Conservation (phyloP, 352 stramenopile genomes). For the Blastocystis sp. region DNA sequence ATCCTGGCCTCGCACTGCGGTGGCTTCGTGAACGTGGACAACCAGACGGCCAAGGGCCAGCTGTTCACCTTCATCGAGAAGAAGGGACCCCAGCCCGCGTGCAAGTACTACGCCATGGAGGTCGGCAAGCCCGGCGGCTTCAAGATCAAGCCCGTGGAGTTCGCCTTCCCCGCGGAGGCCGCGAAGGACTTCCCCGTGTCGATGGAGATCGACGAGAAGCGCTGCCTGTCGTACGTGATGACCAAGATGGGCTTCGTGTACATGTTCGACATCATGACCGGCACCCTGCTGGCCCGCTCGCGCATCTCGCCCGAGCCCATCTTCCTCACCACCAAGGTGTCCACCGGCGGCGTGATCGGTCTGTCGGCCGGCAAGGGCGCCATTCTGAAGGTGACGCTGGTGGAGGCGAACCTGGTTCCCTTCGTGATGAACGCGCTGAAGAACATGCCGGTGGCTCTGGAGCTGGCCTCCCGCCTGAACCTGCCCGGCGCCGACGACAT, state of each 20-base stretch:
- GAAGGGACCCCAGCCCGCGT: conserved; percentile 73
- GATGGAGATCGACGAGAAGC: conserved; percentile 85
- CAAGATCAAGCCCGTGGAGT: conserved; percentile 84
- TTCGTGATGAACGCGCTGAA: conserved; percentile 96
- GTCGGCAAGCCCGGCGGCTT: conserved; percentile 92
- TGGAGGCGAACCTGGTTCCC: conserved; percentile 92
- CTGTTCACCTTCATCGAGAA: conserved; percentile 86
- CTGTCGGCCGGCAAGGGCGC: conserved; percentile 92
- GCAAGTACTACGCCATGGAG: conserved; percentile 90
- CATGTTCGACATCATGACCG: conserved; percentile 96
- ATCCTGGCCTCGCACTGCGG: conserved; percentile 92
- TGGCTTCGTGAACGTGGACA: conserved; percentile 88
- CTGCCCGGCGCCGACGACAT: conserved; percentile 94
- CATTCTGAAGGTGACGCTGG: conserved; percentile 92
- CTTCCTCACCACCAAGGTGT: conserved; percentile 84
- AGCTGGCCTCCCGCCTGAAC: conserved; percentile 89
- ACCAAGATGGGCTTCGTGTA: conserved; percentile 99
- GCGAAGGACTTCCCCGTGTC: conserved; percentile 95
- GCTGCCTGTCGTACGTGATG: conserved; percentile 96
- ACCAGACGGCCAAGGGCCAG: conserved; percentile 76
- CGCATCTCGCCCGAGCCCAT: conserved; percentile 94
- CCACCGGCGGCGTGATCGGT: conserved; percentile 91
- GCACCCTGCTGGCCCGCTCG: conserved; percentile 94
- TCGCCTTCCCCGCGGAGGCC: conserved; percentile 91
- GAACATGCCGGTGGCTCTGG: conserved; percentile 90